Percentiles rank a stretch among this genome's conserved stretches.
phyloP scores from a whole-genome alignment of 1,139 yeast species.

The Taphrina flavorubra region DNA sequence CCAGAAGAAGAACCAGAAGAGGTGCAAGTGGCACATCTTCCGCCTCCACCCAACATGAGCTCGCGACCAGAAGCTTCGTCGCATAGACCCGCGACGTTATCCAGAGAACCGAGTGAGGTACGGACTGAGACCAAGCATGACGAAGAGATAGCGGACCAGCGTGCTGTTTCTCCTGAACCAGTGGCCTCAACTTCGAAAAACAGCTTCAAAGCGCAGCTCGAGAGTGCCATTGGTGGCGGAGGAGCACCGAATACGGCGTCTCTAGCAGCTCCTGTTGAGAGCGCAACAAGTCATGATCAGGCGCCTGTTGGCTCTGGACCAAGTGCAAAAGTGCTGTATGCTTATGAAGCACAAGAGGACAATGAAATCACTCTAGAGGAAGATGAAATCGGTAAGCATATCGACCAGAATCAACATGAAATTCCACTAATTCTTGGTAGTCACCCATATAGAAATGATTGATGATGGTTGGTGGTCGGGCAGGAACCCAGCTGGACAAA shows the following conservation, averaged over 20 bases:
- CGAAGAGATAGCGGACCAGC: slow-evolving; percentile 24
- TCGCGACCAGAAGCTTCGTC: slow-evolving; percentile 32
- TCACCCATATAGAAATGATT: slow-evolving; percentile 63
- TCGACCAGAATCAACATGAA: not conserved
- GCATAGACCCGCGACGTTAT: slow-evolving; percentile 37
- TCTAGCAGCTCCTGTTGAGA: slow-evolving; percentile 25
- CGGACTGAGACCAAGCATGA: slow-evolving; percentile 31
- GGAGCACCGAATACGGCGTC: slow-evolving; percentile 18
- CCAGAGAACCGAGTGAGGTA: slow-evolving; percentile 43
- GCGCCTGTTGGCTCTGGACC: slow-evolving; percentile 44
- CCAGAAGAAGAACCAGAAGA: slow-evolving; percentile 15
- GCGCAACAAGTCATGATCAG: slow-evolving; percentile 38
- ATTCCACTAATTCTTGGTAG: not conserved
- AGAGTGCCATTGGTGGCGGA: slow-evolving; percentile 49
- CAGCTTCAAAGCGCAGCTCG: slow-evolving; percentile 44
- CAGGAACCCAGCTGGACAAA: slow-evolving; percentile 61
- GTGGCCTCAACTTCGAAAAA: slow-evolving; percentile 23
- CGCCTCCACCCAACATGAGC: slow-evolving; percentile 24
- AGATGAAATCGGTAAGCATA: slow-evolving; percentile 63
- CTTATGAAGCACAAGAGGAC: slow-evolving; percentile 74
- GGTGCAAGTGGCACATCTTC: not conserved
- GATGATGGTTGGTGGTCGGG: slow-evolving; percentile 90
- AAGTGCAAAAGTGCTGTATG: slow-evolving; percentile 68
- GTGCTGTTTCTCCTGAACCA: slow-evolving; percentile 42
- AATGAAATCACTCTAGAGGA: slow-evolving; percentile 71